These are phyloP conservation scores for Pulveroboletus frians DNA, from an alignment of 768 basidiomycete species.

Conservation along the genomic window DNA sequence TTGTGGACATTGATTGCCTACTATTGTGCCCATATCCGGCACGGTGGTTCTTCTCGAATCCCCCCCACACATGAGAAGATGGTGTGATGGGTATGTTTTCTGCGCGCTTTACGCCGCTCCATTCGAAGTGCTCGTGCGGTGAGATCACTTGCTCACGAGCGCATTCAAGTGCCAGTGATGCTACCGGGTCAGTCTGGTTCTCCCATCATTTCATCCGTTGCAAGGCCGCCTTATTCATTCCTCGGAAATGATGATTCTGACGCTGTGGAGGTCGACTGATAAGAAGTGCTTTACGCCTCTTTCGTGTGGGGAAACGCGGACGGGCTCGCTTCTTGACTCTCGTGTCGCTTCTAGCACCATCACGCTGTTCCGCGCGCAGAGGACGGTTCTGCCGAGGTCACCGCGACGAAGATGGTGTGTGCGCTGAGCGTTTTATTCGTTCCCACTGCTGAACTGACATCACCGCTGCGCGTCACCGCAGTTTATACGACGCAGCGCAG, in stretches of 20 bases:
- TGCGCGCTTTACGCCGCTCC: conserved; percentile 19
- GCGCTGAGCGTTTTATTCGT: conserved; percentile 9
- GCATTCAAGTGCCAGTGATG: conserved; percentile 6
- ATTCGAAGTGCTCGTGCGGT: conserved; percentile 17
- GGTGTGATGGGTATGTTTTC: conserved; percentile 19
- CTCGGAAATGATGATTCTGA: conserved; percentile 24
- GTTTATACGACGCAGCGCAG: conserved; percentile 4
- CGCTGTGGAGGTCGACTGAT: conserved; percentile 7
- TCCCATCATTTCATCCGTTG: conserved; percentile 11
- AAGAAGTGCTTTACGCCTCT: conserved; percentile 10
- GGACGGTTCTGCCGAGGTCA: conserved; percentile 1
- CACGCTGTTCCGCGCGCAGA: background rate
- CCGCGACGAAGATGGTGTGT: background rate
- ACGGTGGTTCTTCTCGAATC: conserved; percentile 16
- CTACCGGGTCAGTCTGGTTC: conserved; percentile 7
- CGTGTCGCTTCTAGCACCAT: conserved; percentile 11
- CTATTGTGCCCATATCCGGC: conserved; percentile 21
- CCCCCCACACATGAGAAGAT: conserved; percentile 19
- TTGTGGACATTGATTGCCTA: conserved; percentile 16
- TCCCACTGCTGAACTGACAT: conserved; percentile 17
- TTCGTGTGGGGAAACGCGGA: background rate
- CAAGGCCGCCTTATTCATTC: conserved; percentile 19
- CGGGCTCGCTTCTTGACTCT: conserved; percentile 3
- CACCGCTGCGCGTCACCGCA: conserved; percentile 6
- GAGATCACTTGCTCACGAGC: conserved; percentile 11